Evolutionary conservation across 805 yeast genomes (phyloP).

Genomic region (Saturnispora dispora): DNA sequence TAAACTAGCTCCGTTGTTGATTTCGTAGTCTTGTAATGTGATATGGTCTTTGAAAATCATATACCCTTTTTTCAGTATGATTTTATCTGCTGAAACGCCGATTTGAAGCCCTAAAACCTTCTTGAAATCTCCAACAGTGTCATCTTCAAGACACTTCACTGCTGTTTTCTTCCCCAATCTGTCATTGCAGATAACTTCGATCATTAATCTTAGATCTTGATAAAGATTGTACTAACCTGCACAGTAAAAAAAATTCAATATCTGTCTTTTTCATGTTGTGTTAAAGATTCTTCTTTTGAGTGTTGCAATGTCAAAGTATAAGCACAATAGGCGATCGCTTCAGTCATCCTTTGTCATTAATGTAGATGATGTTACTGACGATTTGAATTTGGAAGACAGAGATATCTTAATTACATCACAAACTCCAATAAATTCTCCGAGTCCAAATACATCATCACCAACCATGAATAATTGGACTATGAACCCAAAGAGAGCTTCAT

Average conservation of each 20-base stretch:
- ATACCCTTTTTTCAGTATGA: slow-evolving; percentile 77
- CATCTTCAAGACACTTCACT: slow-evolving; percentile 82
- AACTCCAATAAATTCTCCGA: slow-evolving; percentile 9
- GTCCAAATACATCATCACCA: slow-evolving; percentile 5
- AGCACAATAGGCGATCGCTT: slow-evolving; percentile 11
- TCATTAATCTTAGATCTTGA: slow-evolving; percentile 33
- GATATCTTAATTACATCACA: slow-evolving; percentile 1
- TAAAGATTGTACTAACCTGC: background rate
- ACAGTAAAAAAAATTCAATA: background rate
- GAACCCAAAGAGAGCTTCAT: slow-evolving; percentile 9
- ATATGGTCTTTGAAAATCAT: slow-evolving; percentile 83
- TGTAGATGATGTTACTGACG: slow-evolving; percentile 1
- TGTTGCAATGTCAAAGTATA: slow-evolving; percentile 1
- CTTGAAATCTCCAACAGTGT: slow-evolving; percentile 85
- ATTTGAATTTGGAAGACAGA: background rate
- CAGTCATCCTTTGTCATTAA: slow-evolving; percentile 9
- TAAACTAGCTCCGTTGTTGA: slow-evolving; percentile 79
- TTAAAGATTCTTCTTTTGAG: background rate
- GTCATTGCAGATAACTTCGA: slow-evolving; percentile 66
- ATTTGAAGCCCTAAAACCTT: slow-evolving; percentile 73
- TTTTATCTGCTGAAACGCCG: slow-evolving; percentile 60
- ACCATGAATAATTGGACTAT: slow-evolving; percentile 2
- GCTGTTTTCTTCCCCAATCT: slow-evolving; percentile 79
- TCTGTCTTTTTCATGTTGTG: background rate
- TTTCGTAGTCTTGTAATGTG: slow-evolving; percentile 86